Evolutionary conservation across 1,139 yeast genomes (phyloP), one percentile per base, ranked within the genome.

Genomic region (Martiniozyma asiatica): DNA sequence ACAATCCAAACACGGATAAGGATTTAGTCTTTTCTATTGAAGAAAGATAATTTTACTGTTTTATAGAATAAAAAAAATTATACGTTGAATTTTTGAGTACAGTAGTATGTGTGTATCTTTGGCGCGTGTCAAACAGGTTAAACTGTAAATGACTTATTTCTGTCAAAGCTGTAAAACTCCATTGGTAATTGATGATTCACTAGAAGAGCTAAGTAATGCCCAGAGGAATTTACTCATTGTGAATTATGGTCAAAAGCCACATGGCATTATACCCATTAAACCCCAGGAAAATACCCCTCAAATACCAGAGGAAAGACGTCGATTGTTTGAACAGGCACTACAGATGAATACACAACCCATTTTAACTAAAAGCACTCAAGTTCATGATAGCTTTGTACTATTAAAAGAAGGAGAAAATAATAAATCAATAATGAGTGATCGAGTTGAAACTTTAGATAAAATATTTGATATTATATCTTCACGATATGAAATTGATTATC

Each of bases 401-500:
- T 42, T 63, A 20, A 53, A 61, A 1, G 62, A 58, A 15, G 45
- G 35, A 14, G 17, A 24, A 9, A 36, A 6, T 8, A 17, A 17
- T 8, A 17, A 17, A 17, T 35, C 40, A 6, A 38, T 43, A 14
- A 41, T 50, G 14, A 46, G 48, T 48, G 40, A 58, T 47, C 19
- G 58, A 53, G 42, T 48, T 11, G 42, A 47, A 8, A 53, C 68
- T 11, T 52, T 82, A 20, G 73, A 74, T 13, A 67, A 67, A n/a
- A 61, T 85, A 7, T 74, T 72, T 43, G 76, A 74, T 40, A 65
- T 81, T 2, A 62, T 71, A 41, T 75, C 69, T 17, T 73, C 73
- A 8, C 76, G 77, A 39, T 76, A 78, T 32, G 85, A 77, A 36
- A 65, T 87, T n/a, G 93, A 82, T 39, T 73, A 81, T 46, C 98